Conservation (phyloP, 2,329 filamentous ascomycete species). For the Ophiostoma montium region DNA sequence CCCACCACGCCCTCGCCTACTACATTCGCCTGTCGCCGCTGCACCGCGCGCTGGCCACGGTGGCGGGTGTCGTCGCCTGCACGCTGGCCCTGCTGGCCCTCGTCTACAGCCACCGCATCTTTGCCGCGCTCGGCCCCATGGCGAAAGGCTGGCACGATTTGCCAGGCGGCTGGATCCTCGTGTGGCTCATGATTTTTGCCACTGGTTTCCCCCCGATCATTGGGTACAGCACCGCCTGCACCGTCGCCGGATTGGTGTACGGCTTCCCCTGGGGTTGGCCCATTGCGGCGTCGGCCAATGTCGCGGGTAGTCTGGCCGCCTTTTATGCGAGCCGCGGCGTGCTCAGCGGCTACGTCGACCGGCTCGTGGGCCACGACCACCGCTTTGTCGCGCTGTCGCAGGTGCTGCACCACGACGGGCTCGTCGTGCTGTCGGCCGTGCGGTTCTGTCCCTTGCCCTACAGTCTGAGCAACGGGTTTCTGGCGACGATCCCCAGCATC, state of each 20-base stretch:
- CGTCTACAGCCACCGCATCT: conserved; percentile 67
- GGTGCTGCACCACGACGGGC: conserved; percentile 77
- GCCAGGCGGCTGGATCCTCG: conserved; percentile 56
- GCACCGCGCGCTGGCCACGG: conserved; percentile 45
- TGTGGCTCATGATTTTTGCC: conserved; percentile 60
- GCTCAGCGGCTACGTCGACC: conserved; percentile 63
- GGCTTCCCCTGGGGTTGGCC: conserved; percentile 58
- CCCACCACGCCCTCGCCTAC: neutral
- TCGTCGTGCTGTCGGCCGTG: conserved; percentile 83
- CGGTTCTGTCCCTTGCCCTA: conserved; percentile 87
- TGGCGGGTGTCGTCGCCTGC: conserved; percentile 34
- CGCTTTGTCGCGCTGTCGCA: conserved; percentile 80
- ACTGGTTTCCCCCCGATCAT: conserved; percentile 79
- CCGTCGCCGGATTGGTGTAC: conserved; percentile 39
- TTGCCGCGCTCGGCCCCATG: conserved; percentile 56
- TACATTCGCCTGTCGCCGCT: conserved; percentile 43
- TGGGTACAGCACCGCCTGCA: conserved; percentile 64
- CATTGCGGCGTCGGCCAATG: conserved; percentile 63
- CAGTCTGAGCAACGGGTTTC: conserved; percentile 82
- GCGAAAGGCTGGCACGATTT: conserved; percentile 66
- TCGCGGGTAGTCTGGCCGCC: conserved; percentile 61
- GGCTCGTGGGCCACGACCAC: conserved; percentile 67
- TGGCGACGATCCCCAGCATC: conserved; percentile 86
- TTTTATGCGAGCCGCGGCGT: conserved; percentile 73
- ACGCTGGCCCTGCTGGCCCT: conserved; percentile 53